Evolutionary conservation across 2,329 filamentous ascomycete species (phyloP).

Genomic region (Penicillium sp.): DNA sequence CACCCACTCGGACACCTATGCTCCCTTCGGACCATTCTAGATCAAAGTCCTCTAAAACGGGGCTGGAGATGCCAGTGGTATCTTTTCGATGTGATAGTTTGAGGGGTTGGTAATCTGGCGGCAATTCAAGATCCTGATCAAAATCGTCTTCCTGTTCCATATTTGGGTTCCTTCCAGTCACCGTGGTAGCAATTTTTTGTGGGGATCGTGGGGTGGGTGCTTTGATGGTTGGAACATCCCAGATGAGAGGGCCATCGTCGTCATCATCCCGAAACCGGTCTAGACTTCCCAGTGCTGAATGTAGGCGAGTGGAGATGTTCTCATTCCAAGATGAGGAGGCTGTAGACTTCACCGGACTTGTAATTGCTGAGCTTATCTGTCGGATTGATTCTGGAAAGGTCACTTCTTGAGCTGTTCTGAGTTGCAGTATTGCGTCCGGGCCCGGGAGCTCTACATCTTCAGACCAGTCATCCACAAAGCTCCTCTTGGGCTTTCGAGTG

Average conservation of each 20-base stretch:
- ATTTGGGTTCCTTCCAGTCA: slow-evolving; percentile 54
- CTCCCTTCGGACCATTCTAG: slow-evolving; percentile 89
- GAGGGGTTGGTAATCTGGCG: slow-evolving; percentile 62
- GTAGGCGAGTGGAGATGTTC: slow-evolving; percentile 51
- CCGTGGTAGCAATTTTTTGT: slow-evolving; percentile 51
- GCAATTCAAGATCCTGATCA: slow-evolving; percentile 71
- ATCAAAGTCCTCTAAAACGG: slow-evolving; percentile 72
- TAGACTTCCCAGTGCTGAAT: slow-evolving; percentile 56
- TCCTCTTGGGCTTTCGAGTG: slow-evolving; percentile 68
- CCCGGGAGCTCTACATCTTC: slow-evolving; percentile 73
- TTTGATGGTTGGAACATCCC: slow-evolving; percentile 67
- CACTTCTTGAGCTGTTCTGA: slow-evolving; percentile 63
- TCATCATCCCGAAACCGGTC: slow-evolving; percentile 65
- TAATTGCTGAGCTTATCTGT: slow-evolving; percentile 58
- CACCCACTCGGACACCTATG: slow-evolving; percentile 84
- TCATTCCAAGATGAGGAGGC: slow-evolving; percentile 30
- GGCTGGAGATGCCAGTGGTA: slow-evolving; percentile 63
- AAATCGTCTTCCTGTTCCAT: slow-evolving; percentile 60
- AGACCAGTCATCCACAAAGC: slow-evolving; percentile 77
- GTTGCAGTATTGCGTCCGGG: slow-evolving; percentile 56
- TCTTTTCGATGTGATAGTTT: slow-evolving; percentile 62
- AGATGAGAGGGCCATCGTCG: slow-evolving; percentile 63
- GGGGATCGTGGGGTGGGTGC: slow-evolving; percentile 59
- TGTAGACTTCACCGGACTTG: slow-evolving; percentile 41
- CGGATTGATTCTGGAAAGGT: slow-evolving; percentile 68